Percentiles rank a stretch among this genome's conserved stretches.
Conservation (phyloP, 768 basidiomycete genomes). For the Termitomyces sp. region DNA sequence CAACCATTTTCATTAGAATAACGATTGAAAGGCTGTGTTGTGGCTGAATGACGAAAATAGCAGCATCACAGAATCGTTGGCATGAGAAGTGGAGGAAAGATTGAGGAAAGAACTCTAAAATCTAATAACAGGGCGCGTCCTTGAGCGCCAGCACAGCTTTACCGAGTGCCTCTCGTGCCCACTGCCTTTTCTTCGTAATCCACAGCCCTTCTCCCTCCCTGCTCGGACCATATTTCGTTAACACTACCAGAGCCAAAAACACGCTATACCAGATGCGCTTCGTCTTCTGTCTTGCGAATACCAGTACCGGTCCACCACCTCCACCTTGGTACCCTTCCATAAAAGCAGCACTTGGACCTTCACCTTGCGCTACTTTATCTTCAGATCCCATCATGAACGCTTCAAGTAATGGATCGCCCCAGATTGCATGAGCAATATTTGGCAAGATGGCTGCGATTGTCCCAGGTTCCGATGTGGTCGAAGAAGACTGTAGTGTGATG, state of each 20-base stretch:
- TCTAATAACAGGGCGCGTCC: constrained; percentile 42
- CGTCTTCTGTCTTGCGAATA: constrained; percentile 66
- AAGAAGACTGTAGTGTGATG: constrained; percentile 32
- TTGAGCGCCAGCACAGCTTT: constrained; percentile 39
- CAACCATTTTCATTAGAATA: too few species aligned
- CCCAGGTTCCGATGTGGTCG: constrained; percentile 16
- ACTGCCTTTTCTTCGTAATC: constrained; percentile 24
- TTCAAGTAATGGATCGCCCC: constrained; percentile 78
- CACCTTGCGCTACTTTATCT: constrained; percentile 13
- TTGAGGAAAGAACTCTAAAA: background rate
- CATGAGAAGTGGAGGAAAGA: too few species aligned
- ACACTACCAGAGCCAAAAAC: constrained; percentile 55
- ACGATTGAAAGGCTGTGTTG: too few species aligned
- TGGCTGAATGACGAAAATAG: too few species aligned
- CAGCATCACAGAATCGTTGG: too few species aligned
- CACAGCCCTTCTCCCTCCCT: constrained; percentile 10
- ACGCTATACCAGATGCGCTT: constrained; percentile 77
- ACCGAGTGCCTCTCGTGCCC: constrained; percentile 41
- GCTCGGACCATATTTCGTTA: constrained; percentile 32
- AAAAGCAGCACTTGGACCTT: constrained; percentile 45
- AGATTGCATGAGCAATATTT: constrained; percentile 52
- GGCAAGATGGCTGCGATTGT: constrained; percentile 46
- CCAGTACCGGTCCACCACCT: constrained; percentile 46
- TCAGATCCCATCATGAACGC: constrained; percentile 45
- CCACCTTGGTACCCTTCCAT: constrained; percentile 55